Evolutionary conservation across 768 basidiomycete species (phyloP).

Genomic region (Pleurotus cornucopiae): DNA sequence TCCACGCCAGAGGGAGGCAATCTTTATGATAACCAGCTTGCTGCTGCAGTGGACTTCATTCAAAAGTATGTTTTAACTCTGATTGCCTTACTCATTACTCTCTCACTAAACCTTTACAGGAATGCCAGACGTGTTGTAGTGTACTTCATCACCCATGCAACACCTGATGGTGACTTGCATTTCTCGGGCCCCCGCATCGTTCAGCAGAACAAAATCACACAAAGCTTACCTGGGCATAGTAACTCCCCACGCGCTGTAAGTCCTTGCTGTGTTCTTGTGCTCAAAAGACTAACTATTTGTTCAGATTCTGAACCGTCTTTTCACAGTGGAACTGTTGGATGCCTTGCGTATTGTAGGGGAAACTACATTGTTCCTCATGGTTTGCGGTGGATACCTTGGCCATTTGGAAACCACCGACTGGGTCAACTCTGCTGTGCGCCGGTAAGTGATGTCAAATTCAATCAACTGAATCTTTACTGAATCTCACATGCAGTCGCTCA

Average conservation of each 20-base stretch:
- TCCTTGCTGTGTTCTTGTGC: too few species aligned
- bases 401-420: background rate
- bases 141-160: background rate
- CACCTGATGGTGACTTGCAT: background rate
- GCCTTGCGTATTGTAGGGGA: background rate
- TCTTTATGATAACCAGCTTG: background rate
- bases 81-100: background rate
- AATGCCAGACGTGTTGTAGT: background rate
- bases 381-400: background rate
- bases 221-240: too few species aligned
- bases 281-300: background rate
- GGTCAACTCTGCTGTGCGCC: background rate
- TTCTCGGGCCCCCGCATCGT: background rate
- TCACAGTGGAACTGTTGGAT: background rate
- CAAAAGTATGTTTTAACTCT: background rate
- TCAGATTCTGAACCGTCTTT: background rate
- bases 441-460: background rate
- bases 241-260: too few species aligned
- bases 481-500: background rate
- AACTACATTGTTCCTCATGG: background rate
- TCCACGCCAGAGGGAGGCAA: background rate
- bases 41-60: background rate
- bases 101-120: background rate
- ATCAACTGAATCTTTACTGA: background rate
- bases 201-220: too few species aligned